Base-by-base conservation (phyloP, 2,329 filamentous ascomycete genomes). In the Venturiaceae sp. region DNA sequence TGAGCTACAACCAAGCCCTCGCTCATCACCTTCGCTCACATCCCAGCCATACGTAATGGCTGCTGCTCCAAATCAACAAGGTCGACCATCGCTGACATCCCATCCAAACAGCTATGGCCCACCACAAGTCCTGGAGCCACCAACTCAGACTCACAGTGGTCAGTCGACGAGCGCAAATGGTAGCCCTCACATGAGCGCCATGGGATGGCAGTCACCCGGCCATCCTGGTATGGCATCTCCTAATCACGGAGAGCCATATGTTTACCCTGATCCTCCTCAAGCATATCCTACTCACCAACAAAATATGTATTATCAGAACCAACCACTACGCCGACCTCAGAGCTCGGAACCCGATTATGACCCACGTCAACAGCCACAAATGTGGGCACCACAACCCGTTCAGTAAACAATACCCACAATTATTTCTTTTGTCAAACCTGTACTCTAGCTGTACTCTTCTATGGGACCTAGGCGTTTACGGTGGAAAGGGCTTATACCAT, bases 131-230 rank as follows among this genome's bases (percentile, higher is more conserved):
- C 79, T 96, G 55, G 92, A 96, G 75, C 85, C 85, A 23, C 90
- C 92, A 14, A 77, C 84, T 28, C 92, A 83, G 70, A 81, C 90
- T 62, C 90, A 92, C 69, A 86, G 88, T 60, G 85, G 87, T 63
- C 85, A 87, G 65, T 78, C 83, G 2, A 83, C 81, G 1, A 95
- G 89, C 68, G 86, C 83, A n/a, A 84, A 78, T 59, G 88, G 88
- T 57, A 96, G 91, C 71, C 92, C 92, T 55, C 92, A 96, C 71
- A 90, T 96, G 84, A 74, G 76, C 62, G 84, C 81, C 61, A 81
- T 90, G 62, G 88, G 89, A 58, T 96, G 92, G 92, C 88, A 90
- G 64, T 95, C 91, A 4, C 91, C 91, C 3, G 83, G 85, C 2
- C 88, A 92, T 64, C 83, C 84, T 63, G 81, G 82, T 33, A 84